Base-by-base conservation (phyloP, 768 basidiomycete species). In the Kwoniella newhampshirensis region DNA sequence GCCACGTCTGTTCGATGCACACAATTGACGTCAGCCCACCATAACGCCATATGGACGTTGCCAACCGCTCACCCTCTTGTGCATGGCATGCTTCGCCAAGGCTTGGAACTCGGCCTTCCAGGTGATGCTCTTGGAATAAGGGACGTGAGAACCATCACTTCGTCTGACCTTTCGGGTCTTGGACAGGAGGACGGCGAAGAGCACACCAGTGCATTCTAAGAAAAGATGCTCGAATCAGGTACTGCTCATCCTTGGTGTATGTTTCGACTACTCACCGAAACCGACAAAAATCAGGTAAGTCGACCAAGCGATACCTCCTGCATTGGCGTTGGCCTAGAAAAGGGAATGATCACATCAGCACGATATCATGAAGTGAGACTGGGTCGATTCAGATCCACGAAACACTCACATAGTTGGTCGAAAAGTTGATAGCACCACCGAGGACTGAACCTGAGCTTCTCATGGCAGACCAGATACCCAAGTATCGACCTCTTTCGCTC, bases 241-340 rank as follows among this genome's bases (percentile, higher is more conserved):
- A n/a, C n/a, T n/a, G n/a, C n/a, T n/a, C n/a, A n/a, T n/a, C n/a
- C n/a, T n/a, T n/a, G n/a, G n/a, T n/a, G n/a, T n/a, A n/a, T n/a
- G n/a, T n/a, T n/a, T n/a, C n/a, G n/a, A n/a, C n/a, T n/a, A n/a
- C n/a, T n/a, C n/a, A n/a, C n/a, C n/a, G 28, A 67, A 54, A 11
- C 25, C 58, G 40, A 67, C 42, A 42, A 67, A 67, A 36, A 58
- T 54, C 11, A 67, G 23, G 51, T 67, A 67, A 18, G 65, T 67
- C 23, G 58, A 26, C 36, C 36, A 36, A n/a, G 55, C 21, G 47
- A 67, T n/a, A n/a, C n/a, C n/a, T n/a, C n/a, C n/a, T n/a, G n/a
- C n/a, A n/a, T n/a, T n/a, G n/a, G n/a, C n/a, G n/a, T n/a, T n/a
- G n/a, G n/a, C n/a, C n/a, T n/a, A n/a, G n/a, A n/a, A n/a, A n/a